These are phyloP conservation scores for Coniochaeta prunicola DNA, from an alignment of 2,329 filamentous ascomycete species.

Conservation along the genomic window DNA sequence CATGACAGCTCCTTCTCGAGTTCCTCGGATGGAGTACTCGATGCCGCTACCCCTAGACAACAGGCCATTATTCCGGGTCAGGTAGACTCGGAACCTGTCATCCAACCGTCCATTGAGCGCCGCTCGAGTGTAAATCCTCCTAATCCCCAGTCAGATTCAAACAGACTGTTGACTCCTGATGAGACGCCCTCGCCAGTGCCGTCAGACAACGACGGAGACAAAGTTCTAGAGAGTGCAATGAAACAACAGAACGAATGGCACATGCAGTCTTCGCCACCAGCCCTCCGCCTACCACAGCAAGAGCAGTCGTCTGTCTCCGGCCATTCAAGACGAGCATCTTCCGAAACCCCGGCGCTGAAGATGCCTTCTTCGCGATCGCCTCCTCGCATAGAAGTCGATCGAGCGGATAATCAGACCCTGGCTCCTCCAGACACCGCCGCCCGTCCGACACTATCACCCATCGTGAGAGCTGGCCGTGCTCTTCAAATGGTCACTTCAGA, in stretches of 20 bases:
- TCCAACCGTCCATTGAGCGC: slow-evolving; percentile 21
- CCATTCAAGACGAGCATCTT: slow-evolving; percentile 15
- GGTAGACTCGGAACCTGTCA: slow-evolving; percentile 1
- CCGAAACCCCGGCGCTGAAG: slow-evolving; percentile 17
- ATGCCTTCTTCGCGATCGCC: slow-evolving; percentile 9
- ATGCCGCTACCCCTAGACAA: slow-evolving; percentile 38
- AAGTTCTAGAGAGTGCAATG: neutral
- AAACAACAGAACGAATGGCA: slow-evolving; percentile 9
- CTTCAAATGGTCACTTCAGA: slow-evolving; percentile 53
- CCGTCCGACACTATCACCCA: slow-evolving; percentile 46
- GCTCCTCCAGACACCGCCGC: slow-evolving; percentile 18
- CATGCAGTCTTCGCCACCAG: slow-evolving; percentile 27
- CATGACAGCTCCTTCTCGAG: slow-evolving; percentile 36
- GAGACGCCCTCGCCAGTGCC: slow-evolving; percentile 35
- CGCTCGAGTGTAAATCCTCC: slow-evolving; percentile 19
- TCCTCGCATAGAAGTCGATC: slow-evolving; percentile 4
- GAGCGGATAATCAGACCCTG: slow-evolving; percentile 12
- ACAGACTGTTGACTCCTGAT: slow-evolving; percentile 45
- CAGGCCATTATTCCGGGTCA: slow-evolving; percentile 5
- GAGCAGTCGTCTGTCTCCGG: slow-evolving; percentile 7
- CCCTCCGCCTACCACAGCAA: slow-evolving; percentile 8
- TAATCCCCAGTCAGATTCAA: slow-evolving; percentile 30
- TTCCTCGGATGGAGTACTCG: slow-evolving; percentile 42
- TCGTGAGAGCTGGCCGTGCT: slow-evolving; percentile 49
- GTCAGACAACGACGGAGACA: slow-evolving; percentile 8